These are phyloP conservation scores for Serendipita vermifera DNA, from an alignment of 768 basidiomycete genomes.

Conservation along the genomic window DNA sequence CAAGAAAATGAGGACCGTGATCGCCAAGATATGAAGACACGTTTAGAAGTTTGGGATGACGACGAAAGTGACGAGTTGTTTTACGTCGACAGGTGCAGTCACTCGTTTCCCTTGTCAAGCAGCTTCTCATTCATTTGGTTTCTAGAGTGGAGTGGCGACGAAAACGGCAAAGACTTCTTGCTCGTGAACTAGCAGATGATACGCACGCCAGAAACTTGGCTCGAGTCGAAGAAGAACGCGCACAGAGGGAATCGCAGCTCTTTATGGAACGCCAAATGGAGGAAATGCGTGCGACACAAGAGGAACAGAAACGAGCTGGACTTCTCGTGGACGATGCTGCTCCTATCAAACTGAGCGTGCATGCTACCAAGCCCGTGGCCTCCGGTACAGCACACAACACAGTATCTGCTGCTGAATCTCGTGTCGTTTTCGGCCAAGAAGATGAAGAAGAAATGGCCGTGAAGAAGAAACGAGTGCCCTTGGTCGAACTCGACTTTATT, in stretches of 20 bases:
- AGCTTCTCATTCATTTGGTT: constrained; percentile 11
- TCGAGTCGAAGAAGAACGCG: constrained; percentile 72
- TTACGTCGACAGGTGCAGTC: constrained; percentile 68
- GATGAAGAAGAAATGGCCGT: constrained; percentile 74
- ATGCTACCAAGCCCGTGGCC: constrained; percentile 36
- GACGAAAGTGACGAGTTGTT: constrained; percentile 89
- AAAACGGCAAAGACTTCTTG: constrained; percentile 52
- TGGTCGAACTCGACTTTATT: constrained; percentile 86
- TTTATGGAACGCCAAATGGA: constrained; percentile 92
- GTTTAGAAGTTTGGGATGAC: constrained; percentile 82
- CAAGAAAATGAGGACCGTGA: constrained; percentile 72
- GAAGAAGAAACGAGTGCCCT: constrained; percentile 69
- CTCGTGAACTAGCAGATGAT: constrained; percentile 73
- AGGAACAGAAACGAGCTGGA: constrained; percentile 83
- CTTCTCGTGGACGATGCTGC: constrained; percentile 84
- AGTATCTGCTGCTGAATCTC: constrained; percentile 33
- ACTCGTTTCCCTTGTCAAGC: background rate
- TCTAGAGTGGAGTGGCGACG: constrained; percentile 75
- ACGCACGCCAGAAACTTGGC: constrained; percentile 70
- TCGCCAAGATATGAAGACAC: constrained; percentile 60
- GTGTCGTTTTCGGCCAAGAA: constrained; percentile 59
- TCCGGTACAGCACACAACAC: constrained; percentile 33
- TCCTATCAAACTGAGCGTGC: constrained; percentile 74
- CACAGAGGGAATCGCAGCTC: constrained; percentile 81
- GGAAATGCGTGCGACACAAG: constrained; percentile 84